phyloP scores from a whole-genome alignment of 73 alveolate species.

The Paramecium tetraurelia region DNA sequence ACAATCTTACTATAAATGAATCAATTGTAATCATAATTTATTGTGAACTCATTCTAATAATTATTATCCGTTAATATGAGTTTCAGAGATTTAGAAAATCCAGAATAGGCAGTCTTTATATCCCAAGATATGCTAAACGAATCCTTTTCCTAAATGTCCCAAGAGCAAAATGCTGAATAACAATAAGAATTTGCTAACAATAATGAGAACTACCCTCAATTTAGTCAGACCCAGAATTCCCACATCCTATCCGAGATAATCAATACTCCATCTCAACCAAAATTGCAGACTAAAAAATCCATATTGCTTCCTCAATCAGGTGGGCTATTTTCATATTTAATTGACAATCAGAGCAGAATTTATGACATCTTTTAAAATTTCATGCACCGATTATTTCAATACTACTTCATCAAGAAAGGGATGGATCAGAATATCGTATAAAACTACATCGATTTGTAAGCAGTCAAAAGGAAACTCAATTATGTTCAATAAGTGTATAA shows the following conservation, averaged over 20 bases:
- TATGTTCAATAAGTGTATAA: neutral
- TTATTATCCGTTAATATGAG: constrained; percentile 28
- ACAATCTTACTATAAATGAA: neutral
- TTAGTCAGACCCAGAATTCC: neutral
- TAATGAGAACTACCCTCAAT: neutral
- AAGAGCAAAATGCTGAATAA: constrained; percentile 3
- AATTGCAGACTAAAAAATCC: neutral
- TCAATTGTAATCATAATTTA: neutral
- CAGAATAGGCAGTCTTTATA: neutral
- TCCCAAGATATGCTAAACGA: constrained; percentile 6
- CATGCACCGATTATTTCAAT: constrained; percentile 12
- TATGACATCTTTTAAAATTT: constrained; percentile 24
- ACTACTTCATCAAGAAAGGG: neutral
- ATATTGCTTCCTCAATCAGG: neutral
- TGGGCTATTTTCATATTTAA: neutral
- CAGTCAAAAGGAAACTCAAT: neutral
- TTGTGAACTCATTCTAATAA: neutral
- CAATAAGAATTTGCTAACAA: neutral
- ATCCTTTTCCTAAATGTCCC: neutral
- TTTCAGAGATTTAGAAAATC: neutral
- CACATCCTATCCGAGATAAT: neutral
- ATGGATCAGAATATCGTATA: neutral
- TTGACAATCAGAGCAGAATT: neutral
- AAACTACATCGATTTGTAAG: neutral
- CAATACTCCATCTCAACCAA: neutral